Percentiles rank a stretch among this genome's conserved stretches.
These are phyloP conservation scores for Neurospora sp. DNA, from an alignment of 2,329 filamentous ascomycete species.

Conservation along the genomic window DNA sequence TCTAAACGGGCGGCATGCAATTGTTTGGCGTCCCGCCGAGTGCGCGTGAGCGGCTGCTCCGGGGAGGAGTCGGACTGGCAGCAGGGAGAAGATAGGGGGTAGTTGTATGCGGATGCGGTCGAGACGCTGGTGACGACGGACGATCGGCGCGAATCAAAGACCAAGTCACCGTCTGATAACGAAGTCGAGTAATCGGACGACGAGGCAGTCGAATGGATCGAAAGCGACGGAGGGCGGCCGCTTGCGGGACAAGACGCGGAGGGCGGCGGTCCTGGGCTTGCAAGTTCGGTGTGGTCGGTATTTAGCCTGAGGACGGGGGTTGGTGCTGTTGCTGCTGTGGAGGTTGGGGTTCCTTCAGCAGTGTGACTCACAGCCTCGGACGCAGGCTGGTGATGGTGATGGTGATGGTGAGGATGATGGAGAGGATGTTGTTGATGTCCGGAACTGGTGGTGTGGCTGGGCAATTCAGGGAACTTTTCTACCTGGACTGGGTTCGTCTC, in stretches of 20 bases:
- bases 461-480: neutral
- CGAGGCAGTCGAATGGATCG: conserved; percentile 20
- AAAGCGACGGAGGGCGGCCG: conserved; percentile 17
- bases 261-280: neutral
- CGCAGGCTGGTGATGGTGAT: neutral
- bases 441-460: neutral
- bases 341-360: neutral
- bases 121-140: conserved; percentile 22
- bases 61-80: conserved; percentile 14
- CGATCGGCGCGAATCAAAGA: conserved; percentile 21
- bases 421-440: neutral
- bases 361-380: neutral
- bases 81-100: conserved; percentile 6
- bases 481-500: neutral
- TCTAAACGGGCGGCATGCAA: conserved; percentile 40
- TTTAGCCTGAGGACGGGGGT: neutral
- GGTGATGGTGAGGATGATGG: neutral
- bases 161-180: conserved; percentile 15
- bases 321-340: neutral
- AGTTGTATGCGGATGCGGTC: conserved; percentile 6
- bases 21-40: conserved; percentile 36
- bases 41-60: conserved; percentile 23
- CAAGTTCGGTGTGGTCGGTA: neutral
- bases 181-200: conserved; percentile 20
- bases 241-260: conserved; percentile 6